phyloP scores from a whole-genome alignment of 306 rosid genomes.

The Calophaca sinica region DNA sequence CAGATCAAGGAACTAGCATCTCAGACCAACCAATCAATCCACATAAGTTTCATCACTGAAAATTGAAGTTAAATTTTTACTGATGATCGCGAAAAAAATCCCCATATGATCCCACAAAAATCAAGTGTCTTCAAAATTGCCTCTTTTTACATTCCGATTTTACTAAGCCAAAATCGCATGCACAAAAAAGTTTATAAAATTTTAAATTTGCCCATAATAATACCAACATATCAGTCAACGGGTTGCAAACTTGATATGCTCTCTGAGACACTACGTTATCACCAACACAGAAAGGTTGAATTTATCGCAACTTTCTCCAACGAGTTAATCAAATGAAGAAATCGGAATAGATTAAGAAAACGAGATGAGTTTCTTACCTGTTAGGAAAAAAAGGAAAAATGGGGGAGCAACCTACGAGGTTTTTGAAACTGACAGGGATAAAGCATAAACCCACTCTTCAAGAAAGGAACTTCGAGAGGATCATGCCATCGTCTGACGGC shows the following conservation, averaged over 20 bases:
- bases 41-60: constrained; percentile 51
- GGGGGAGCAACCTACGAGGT: neutral
- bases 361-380: constrained; percentile 40
- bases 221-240: neutral
- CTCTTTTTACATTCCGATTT: neutral
- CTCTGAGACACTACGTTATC: no score
- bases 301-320: neutral
- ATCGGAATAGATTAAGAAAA: neutral
- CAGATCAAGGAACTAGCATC: constrained; percentile 31
- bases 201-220: neutral
- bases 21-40: constrained; percentile 49
- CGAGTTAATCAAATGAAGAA: constrained; percentile 34
- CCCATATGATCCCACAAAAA: no score
- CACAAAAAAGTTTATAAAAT: constrained; percentile 26
- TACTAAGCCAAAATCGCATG: constrained; percentile 18
- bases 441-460: neutral
- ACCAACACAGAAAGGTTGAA: constrained; percentile 26
- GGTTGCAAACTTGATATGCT: constrained; percentile 13
- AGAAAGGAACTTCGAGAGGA: constrained; percentile 32
- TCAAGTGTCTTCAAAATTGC: no score
- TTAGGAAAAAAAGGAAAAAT: constrained; percentile 11
- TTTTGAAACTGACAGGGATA: constrained; percentile 12
- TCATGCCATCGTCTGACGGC: constrained; percentile 38
- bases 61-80: constrained; percentile 46
- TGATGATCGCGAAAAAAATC: neutral